Percentiles rank a stretch among this genome's conserved stretches.
These are phyloP conservation scores for Nemania bipapillata DNA, from an alignment of 2,329 filamentous ascomycete species.

Conservation along the genomic window DNA sequence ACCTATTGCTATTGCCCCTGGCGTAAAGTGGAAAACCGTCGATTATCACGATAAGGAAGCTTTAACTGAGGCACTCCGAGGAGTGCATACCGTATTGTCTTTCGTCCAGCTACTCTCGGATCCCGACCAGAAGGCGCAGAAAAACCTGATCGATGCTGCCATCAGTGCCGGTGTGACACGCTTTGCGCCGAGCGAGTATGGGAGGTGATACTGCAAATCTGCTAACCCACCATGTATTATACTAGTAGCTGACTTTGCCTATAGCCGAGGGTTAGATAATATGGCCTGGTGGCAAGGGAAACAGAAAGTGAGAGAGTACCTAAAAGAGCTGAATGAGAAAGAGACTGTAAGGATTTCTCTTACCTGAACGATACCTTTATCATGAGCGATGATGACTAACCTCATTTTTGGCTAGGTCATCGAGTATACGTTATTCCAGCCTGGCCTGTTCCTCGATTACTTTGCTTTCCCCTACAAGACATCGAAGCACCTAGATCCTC, in stretches of 20 bases:
- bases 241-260: not conserved
- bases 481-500: constrained; percentile 56
- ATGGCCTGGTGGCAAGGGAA: constrained; percentile 65
- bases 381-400: not conserved
- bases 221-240: not conserved
- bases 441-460: constrained; percentile 66
- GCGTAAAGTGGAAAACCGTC: constrained; percentile 55
- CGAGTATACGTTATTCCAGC: constrained; percentile 68
- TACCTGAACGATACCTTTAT: not conserved
- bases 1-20: constrained; percentile 32
- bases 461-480: constrained; percentile 62
- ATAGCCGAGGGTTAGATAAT: constrained; percentile 37
- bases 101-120: constrained; percentile 58
- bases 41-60: constrained; percentile 57
- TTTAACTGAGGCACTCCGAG: constrained; percentile 56
- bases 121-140: constrained; percentile 57
- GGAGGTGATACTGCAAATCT: constrained; percentile 43
- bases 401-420: constrained; percentile 55
- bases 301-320: constrained; percentile 60
- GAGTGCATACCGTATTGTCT: constrained; percentile 64
- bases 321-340: constrained; percentile 62
- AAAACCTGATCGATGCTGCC: constrained; percentile 68
- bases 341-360: constrained; percentile 51
- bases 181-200: constrained; percentile 71
- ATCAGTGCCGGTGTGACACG: constrained; percentile 68